These are phyloP conservation scores for Hypholoma fasciculare DNA, from an alignment of 768 basidiomycete genomes.

Conservation along the genomic window DNA sequence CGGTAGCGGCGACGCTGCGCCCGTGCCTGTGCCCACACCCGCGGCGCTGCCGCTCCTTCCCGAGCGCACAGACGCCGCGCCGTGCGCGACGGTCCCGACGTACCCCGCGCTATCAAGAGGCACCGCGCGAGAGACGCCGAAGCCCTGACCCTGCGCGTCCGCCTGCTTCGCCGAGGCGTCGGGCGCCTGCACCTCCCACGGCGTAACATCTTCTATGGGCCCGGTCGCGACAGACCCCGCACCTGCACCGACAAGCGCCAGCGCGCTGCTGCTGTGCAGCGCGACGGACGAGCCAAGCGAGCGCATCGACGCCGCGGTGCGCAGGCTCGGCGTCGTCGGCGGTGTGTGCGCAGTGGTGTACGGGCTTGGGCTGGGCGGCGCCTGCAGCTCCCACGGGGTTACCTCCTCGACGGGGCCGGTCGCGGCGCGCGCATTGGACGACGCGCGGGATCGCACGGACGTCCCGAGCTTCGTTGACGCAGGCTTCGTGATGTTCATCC, in stretches of 20 bases:
- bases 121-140: background rate
- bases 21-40: background rate
- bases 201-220: constrained; percentile 11
- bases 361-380: background rate
- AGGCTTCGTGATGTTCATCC: background rate
- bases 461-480: background rate
- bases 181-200: constrained; percentile 8
- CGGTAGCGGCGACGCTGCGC: background rate
- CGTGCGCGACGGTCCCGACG: background rate
- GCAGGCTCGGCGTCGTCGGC: background rate
- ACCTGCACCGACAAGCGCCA: background rate
- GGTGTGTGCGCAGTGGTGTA: background rate
- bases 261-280: background rate
- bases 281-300: constrained; percentile 1
- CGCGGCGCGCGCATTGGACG: background rate
- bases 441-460: constrained; percentile 4
- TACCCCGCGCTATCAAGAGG: background rate
- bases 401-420: background rate
- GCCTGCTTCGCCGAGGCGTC: background rate
- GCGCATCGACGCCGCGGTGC: background rate
- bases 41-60: background rate
- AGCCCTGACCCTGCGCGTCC: background rate
- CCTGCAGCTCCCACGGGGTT: background rate
- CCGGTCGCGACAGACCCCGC: background rate
- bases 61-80: constrained; percentile 1